Base-by-base conservation (phyloP, 495 filamentous ascomycete species). In the Amniculicola lignicola region DNA sequence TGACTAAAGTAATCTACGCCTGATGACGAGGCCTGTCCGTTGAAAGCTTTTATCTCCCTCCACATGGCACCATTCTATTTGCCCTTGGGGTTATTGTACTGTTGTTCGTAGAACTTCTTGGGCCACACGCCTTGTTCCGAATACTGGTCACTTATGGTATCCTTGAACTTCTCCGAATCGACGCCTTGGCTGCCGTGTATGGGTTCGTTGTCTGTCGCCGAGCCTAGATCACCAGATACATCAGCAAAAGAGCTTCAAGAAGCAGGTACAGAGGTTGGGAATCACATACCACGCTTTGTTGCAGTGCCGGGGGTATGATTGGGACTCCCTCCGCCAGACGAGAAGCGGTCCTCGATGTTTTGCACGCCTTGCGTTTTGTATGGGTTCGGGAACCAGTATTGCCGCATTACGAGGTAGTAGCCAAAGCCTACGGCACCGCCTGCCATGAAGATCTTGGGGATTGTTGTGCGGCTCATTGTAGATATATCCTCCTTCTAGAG, bases 361-460 rank as follows among this genome's bases (percentile, higher is more conserved):
- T 68, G 54, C 42, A 59, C 42, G 21, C 15, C 67, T 7, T 27
- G 51, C 12, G 67, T 71, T 29, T 65, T 57, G 31, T 66, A 61
- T 4, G 55, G 45, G 45, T 67, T 51, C 45, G 58, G 58, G 51
- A 61, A 61, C 58, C 58, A 61, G 36, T 61, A 49, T 16, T 50
- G 36, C 14, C 58, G 51, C 58, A 61, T 56, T 16, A 54, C 21
- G 35, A 65, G 28, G 48, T 61, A 63, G 44, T 60, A 64, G 24
- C 37, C 18, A 25, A 48, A 61, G 15, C 57, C 63, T 37, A 55
- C 54, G 39, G 58, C 48, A 22, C 62, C 67, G 43, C 59, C 65
- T 41, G 47, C 67, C 15, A 66, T 59, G 57, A 62, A 59, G 41
- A 70, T 40, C 44, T 70, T 70, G 29, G 50, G 50, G 40, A 59